Percentiles rank a stretch among this genome's conserved stretches.
These are phyloP conservation scores for Athelia sp. DNA, from an alignment of 1,284 basidiomycete species.

Conservation along the genomic window DNA sequence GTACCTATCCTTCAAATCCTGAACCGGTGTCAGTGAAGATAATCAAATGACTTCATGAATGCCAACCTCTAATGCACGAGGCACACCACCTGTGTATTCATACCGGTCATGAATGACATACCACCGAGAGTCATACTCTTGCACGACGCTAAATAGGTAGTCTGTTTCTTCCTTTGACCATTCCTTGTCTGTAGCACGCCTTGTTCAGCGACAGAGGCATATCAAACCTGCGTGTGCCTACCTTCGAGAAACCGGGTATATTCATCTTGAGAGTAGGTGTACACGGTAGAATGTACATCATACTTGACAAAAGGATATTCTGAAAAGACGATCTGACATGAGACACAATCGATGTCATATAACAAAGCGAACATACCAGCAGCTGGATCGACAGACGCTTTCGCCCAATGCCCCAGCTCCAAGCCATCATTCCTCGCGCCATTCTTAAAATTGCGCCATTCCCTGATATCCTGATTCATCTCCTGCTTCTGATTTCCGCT, in stretches of 20 bases:
- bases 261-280: slow-evolving; percentile 88
- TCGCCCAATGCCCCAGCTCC: slow-evolving; percentile 67
- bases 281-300: slow-evolving; percentile 65
- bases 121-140: slow-evolving; percentile 87
- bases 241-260: slow-evolving; percentile 81
- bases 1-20: slow-evolving; percentile 96
- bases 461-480: slow-evolving; percentile 45
- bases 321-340: slow-evolving; percentile 24
- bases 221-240: slow-evolving; percentile 21
- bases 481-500: background rate
- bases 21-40: slow-evolving; percentile 1
- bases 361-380: slow-evolving; percentile 35
- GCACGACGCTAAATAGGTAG: slow-evolving; percentile 82
- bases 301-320: slow-evolving; percentile 81
- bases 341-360: background rate
- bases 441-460: slow-evolving; percentile 70
- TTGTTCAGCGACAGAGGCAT: background rate
- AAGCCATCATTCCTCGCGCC: slow-evolving; percentile 54
- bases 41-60: background rate
- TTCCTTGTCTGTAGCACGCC: slow-evolving; percentile 52
- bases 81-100: slow-evolving; percentile 52
- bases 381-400: slow-evolving; percentile 47
- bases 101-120: slow-evolving; percentile 91
- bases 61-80: slow-evolving; percentile 66
- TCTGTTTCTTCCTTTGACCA: slow-evolving; percentile 97